Percentiles rank a stretch among this genome's conserved stretches.
Conservation (phyloP, 257 asterid species). For the Solanum chilense region DNA sequence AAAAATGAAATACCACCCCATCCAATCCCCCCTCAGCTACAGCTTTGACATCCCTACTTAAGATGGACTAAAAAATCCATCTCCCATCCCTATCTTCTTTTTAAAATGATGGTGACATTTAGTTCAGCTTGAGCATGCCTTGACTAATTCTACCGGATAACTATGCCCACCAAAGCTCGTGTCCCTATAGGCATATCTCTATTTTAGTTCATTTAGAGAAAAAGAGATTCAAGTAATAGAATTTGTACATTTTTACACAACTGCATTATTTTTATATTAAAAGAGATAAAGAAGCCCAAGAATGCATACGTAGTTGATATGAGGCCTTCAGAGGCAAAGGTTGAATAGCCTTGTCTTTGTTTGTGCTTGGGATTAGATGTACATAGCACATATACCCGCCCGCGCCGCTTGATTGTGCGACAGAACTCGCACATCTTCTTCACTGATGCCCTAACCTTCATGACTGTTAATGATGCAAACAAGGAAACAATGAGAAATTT, state of each 20-base stretch:
- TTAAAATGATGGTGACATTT: neutral
- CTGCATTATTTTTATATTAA: neutral
- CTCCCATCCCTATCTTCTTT: neutral
- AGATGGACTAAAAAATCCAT: neutral
- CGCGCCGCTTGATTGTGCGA: constrained; percentile 76
- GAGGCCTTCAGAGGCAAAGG: constrained; percentile 65
- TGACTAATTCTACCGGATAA: neutral
- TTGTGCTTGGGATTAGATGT: constrained; percentile 93
- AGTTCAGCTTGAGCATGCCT: neutral
- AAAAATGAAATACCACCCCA: neutral
- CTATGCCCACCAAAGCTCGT: neutral
- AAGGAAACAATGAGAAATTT: neutral
- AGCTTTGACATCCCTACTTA: neutral
- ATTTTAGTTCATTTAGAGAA: neutral
- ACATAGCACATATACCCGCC: constrained; percentile 82
- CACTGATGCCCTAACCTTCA: constrained; percentile 97
- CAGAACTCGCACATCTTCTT: constrained; percentile 93
- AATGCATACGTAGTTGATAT: constrained; percentile 40
- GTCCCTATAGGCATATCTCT: neutral
- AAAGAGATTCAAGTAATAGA: neutral
- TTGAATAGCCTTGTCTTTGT: constrained; percentile 84
- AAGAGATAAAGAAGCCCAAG: neutral
- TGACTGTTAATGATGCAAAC: constrained; percentile 24
- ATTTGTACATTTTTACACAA: neutral
- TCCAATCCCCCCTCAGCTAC: neutral